phyloP scores from a whole-genome alignment of 176 grass and related monocot genomes.

The Phragmites australis region DNA sequence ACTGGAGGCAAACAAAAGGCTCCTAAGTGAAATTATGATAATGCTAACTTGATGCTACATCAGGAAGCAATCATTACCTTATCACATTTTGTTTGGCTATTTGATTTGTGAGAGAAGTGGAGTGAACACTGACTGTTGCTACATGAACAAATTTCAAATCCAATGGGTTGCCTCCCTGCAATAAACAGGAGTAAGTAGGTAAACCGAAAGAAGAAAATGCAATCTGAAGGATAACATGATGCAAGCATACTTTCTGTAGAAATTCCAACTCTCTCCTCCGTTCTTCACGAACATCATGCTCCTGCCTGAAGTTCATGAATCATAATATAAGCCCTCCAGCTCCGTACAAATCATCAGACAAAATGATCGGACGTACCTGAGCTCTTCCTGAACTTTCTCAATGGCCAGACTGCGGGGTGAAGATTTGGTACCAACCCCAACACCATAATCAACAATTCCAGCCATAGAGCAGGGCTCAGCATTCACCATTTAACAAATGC shows the following conservation, averaged over 20 bases:
- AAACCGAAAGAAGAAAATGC: slow-evolving; percentile 17
- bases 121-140: slow-evolving; percentile 73
- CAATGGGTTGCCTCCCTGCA: slow-evolving; percentile 89
- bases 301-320: slow-evolving; percentile 58
- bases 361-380: slow-evolving; percentile 48
- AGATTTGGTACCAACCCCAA: slow-evolving; percentile 56
- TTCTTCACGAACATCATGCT: slow-evolving; percentile 78
- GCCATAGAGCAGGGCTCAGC: slow-evolving; percentile 57
- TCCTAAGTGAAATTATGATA: slow-evolving; percentile 26
- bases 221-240: slow-evolving; percentile 2
- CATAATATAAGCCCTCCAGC: not conserved
- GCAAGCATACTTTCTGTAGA: slow-evolving; percentile 73
- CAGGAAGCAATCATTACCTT: slow-evolving; percentile 48
- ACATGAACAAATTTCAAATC: slow-evolving; percentile 86
- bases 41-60: slow-evolving; percentile 14
- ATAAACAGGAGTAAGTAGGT: slow-evolving; percentile 41
- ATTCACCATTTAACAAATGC: slow-evolving; percentile 52
- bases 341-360: not conserved
- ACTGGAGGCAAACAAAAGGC: slow-evolving; percentile 22
- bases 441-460: slow-evolving; percentile 66
- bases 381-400: slow-evolving; percentile 84
- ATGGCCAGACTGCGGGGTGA: slow-evolving; percentile 73
- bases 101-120: slow-evolving; percentile 81
- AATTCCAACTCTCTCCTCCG: slow-evolving; percentile 79
- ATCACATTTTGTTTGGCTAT: slow-evolving; percentile 57